Evolutionary conservation across 345 rosid genomes (phyloP).

Genomic region (Linum lewisii): DNA sequence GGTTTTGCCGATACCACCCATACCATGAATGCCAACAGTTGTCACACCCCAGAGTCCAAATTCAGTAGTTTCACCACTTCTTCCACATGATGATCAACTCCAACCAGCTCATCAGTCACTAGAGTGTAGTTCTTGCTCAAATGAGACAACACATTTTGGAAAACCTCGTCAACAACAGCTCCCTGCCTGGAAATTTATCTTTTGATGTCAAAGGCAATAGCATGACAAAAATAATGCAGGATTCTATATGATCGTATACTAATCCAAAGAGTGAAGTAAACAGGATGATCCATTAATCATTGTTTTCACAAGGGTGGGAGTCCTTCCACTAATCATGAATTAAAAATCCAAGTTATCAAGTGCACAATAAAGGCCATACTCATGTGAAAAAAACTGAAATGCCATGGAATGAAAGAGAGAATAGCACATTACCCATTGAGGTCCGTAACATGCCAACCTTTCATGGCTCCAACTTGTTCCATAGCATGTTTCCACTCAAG

Average conservation of each 20-base stretch:
- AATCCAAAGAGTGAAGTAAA: no score
- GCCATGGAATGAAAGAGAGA: not conserved
- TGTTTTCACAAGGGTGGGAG: no score
- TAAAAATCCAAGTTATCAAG: not conserved
- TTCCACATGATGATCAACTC: not conserved
- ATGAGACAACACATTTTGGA: not conserved
- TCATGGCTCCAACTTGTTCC: not conserved
- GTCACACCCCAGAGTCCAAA: not conserved
- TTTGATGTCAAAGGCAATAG: not conserved
- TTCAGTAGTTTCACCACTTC: not conserved
- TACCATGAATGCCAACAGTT: not conserved
- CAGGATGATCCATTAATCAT: no score
- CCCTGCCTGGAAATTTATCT: not conserved
- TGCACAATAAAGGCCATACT: not conserved
- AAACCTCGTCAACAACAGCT: not conserved
- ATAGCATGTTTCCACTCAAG: not conserved
- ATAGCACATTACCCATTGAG: not conserved
- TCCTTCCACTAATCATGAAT: no score
- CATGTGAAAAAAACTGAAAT: not conserved
- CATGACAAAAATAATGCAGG: not conserved
- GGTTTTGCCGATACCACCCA: not conserved
- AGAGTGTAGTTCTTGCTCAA: not conserved
- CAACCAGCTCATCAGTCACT: not conserved
- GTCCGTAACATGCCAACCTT: not conserved
- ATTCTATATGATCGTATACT: no score